These are phyloP conservation scores for Dipodascus geniculatus DNA, from an alignment of 805 yeast species.

Conservation along the genomic window DNA sequence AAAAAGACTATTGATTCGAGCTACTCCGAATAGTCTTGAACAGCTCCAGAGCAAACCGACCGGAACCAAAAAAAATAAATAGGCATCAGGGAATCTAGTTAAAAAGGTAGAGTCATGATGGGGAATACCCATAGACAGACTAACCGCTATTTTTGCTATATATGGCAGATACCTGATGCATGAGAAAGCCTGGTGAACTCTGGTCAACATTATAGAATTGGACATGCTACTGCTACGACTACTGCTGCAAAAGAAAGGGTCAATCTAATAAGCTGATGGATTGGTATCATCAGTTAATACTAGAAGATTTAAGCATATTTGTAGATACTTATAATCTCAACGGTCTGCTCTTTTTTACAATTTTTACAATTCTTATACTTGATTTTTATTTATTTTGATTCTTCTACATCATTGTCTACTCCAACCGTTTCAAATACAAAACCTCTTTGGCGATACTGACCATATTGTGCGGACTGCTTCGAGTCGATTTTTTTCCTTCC, in stretches of 20 bases:
- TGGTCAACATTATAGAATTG: not conserved
- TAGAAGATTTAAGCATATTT: not conserved
- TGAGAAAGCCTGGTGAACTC: not conserved
- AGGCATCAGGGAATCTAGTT: not conserved
- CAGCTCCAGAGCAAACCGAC: not conserved
- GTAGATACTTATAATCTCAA: not conserved
- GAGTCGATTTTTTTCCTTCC: no score
- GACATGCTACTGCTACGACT: no score
- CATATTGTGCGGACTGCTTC: no score
- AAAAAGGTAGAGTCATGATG: not conserved
- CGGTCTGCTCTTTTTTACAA: not conserved
- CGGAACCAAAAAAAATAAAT: no score
- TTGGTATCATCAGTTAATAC: not conserved
- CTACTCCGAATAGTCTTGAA: not conserved
- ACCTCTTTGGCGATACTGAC: not conserved
- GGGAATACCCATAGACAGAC: no score
- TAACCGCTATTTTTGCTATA: not conserved
- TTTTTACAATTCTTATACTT: no score
- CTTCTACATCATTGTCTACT: not conserved
- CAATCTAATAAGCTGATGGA: not conserved
- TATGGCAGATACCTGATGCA: not conserved
- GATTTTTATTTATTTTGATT: not conserved
- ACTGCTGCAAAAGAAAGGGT: no score
- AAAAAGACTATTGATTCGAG: not conserved
- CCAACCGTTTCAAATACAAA: not conserved